Evolutionary conservation across 1,284 basidiomycete species (phyloP), one percentile per base, ranked within the genome.

Genomic region (Sphagnurus paluster): DNA sequence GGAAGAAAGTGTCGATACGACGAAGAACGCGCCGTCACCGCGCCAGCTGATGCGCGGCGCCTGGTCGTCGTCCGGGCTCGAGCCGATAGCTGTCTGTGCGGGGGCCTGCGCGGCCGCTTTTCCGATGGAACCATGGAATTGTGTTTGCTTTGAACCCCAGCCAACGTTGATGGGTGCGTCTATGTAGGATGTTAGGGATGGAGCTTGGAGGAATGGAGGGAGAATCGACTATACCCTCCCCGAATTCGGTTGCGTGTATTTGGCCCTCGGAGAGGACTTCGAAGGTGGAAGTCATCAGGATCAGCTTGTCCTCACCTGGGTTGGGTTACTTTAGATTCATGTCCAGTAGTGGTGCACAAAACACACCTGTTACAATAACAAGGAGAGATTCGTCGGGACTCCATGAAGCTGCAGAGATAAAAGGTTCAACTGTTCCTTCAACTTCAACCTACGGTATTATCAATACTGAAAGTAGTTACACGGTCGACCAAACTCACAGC

Each of bases 61-160:
- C 0, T 61, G 66, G 53, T 95, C 87, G 58, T 98, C 93, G 50
- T 88, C 83, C 0, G 86, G 81, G 61, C 77, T 81, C 4, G 70
- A 67, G 16, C 74, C 75, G 17, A 80, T 68, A 16, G 64, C 64
- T 4, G 63, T 58, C 20, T 71, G 65, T 19, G 74, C 63, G 0
- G 78, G 65, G 1, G 76, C 75, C 49, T 81, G 79, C 0, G 92
- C 91, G 3, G 90, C 90, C 5, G 81, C 74, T 65, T 98, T 99
- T 23, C 97, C 97, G 3, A 94, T 75, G 0, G 93, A 95, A 10
- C 97, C 97, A 58, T 98, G 95, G 64, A 99, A 99, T 63, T 99
- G 97, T 0, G 97, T 99, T 58, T 90, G 79, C 61, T 96, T 97
- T 3, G 91, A 92, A 23, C 97, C 97, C 97, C 97, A 99, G 7